Conservation (phyloP, 2,329 filamentous ascomycete species). For the Diaporthe sp. region DNA sequence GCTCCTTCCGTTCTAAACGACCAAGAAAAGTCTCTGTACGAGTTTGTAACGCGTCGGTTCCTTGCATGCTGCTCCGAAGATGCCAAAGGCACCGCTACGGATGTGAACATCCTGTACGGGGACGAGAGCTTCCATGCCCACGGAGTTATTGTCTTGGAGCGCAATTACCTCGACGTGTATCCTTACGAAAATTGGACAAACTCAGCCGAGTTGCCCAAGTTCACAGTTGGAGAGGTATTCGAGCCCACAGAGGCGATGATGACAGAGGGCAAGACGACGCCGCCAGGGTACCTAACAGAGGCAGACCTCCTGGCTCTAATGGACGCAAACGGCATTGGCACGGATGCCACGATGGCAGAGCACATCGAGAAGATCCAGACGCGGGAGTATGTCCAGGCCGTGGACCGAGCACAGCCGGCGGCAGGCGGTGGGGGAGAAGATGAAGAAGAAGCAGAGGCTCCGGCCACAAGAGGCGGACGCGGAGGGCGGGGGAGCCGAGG, state of each 20-base stretch:
- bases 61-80: conserved; percentile 97
- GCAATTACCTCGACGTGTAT: conserved; percentile 96
- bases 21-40: conserved; percentile 85
- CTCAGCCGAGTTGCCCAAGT: conserved; percentile 84
- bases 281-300: conserved; percentile 91
- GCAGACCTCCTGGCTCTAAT: conserved; percentile 96
- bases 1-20: conserved; percentile 73
- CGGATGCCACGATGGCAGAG: conserved; percentile 98
- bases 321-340: conserved; percentile 98
- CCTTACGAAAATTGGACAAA: conserved; percentile 97
- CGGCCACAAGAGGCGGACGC: conserved; percentile 56
- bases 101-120: conserved; percentile 87
- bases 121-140: conserved; percentile 85
- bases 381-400: conserved; percentile 84
- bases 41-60: conserved; percentile 92
- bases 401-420: conserved; percentile 56
- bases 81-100: conserved; percentile 87
- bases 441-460: conserved; percentile 56
- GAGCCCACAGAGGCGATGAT: conserved; percentile 91
- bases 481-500: conserved; percentile 65
- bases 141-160: conserved; percentile 86
- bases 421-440: conserved; percentile 55
- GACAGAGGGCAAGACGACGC: conserved; percentile 88
- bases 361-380: conserved; percentile 97
- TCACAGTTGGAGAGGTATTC: conserved; percentile 84